phyloP scores from a whole-genome alignment of 129 eudicot species.

The Silybum marianum region DNA sequence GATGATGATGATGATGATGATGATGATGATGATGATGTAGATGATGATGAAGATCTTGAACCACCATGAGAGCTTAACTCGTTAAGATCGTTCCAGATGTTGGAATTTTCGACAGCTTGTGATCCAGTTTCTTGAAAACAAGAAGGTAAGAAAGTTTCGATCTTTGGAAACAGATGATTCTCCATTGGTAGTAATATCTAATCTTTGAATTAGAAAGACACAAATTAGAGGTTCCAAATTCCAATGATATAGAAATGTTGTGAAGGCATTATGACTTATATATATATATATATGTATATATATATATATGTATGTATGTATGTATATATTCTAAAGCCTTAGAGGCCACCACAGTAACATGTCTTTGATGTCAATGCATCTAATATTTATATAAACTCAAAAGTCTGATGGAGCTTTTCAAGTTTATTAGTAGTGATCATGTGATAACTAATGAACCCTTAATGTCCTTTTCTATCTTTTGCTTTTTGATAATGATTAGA shows the following conservation, averaged over 20 bases:
- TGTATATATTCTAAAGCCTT: constrained; percentile 26
- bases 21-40: constrained; percentile 13
- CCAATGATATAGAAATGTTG: constrained; percentile 25
- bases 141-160: constrained; percentile 49
- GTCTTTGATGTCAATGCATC: constrained; percentile 25
- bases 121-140: constrained; percentile 32
- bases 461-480: constrained; percentile 31
- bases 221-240: constrained; percentile 16
- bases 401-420: constrained; percentile 41
- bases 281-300: constrained; percentile 19
- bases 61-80: constrained; percentile 6
- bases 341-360: constrained; percentile 15
- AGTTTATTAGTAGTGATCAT: constrained; percentile 37
- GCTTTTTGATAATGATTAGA: constrained; percentile 40
- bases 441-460: constrained; percentile 28
- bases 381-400: constrained; percentile 30
- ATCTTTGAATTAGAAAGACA: constrained; percentile 21
- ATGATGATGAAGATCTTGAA: constrained; percentile 24
- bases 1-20: constrained; percentile 13
- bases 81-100: constrained; percentile 29
- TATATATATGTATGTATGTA: neutral
- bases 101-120: constrained; percentile 28
- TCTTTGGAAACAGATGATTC: constrained; percentile 48
- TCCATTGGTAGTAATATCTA: constrained; percentile 46
- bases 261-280: constrained; percentile 29